Evolutionary conservation across 495 filamentous ascomycete species (phyloP), one percentile per base, ranked within the genome.

Genomic region (Talaromyces trachyspermus): DNA sequence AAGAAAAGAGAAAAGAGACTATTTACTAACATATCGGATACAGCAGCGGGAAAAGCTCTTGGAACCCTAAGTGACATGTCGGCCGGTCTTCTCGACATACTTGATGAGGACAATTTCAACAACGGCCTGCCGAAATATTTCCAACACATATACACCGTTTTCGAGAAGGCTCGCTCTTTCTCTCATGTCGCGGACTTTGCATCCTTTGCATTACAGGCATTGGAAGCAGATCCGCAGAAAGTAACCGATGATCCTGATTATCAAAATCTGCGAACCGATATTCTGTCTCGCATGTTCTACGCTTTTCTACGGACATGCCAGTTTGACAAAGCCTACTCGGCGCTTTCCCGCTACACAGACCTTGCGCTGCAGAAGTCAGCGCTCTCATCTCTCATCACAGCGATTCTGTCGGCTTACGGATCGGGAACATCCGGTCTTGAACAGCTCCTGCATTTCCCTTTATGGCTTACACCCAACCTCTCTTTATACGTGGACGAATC

Each of bases 121-220:
- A 77, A 78, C 43, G 92, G 90, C 7, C 73, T 92, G 23, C 72
- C 87, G 3, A 77, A 80, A 44, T 97, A 95, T 63, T 95, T 91
- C 59, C 77, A 83, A 35, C 94, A 98, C 63, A 77, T 97, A 49
- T 75, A 88, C 12, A 74, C 76, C 18, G 73, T 98, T 6, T 97
- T 85, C 59, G 89, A 95, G 52, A 75, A 80, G 54, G 75, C 76
- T 38, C 83, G 81, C 41, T 79, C 78, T 4, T 85, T 84, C 55
- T 84, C 85, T 4, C 85, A 84, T 60, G 86, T 89, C 40, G 78
- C 85, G 5, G 87, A 94, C 49, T 95, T 97, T 63, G 82, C 90
- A 26, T 76, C 81, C 32, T 70, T 91, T 22, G 84, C 87, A 18
- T 68, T 96, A 35, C 79, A 90, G 54, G 83, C 84, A 48, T 55